Percentiles rank a stretch among this genome's conserved stretches.
phyloP scores from a whole-genome alignment of 371 early-diverging fungal genomes.

The Mortierella sp. region DNA sequence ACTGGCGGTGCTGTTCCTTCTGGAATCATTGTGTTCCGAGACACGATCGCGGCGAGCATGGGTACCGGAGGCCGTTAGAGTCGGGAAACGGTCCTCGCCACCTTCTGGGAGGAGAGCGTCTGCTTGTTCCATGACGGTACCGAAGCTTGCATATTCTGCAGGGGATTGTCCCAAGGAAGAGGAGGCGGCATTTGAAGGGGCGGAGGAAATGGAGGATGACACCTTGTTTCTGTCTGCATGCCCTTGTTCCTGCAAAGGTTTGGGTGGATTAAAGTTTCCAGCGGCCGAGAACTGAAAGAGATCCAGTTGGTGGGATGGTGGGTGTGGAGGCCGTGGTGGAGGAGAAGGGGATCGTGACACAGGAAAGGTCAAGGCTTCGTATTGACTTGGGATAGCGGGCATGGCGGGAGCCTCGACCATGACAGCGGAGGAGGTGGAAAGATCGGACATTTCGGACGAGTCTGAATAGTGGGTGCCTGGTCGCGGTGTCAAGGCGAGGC shows the following conservation, averaged over 20 bases:
- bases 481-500: constrained; percentile 7
- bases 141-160: constrained; percentile 41
- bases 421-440: constrained; percentile 27
- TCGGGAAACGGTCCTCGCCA: too few relatives aligned
- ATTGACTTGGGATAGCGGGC: constrained; percentile 24
- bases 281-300: constrained; percentile 12
- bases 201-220: too few relatives aligned
- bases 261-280: constrained; percentile 19
- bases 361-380: constrained; percentile 11
- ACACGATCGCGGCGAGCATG: too few relatives aligned
- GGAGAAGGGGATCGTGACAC: constrained; percentile 27
- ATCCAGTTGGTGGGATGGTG: constrained; percentile 17
- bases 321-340: constrained; percentile 18
- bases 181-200: too few relatives aligned
- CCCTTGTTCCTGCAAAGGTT: constrained; percentile 1
- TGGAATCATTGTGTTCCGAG: background rate
- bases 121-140: constrained; percentile 50
- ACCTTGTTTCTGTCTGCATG: constrained; percentile 13
- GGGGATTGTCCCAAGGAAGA: constrained; percentile 16
- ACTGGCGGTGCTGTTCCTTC: constrained; percentile 12
- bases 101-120: constrained; percentile 28
- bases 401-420: constrained; percentile 14
- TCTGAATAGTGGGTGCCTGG: constrained; percentile 42
- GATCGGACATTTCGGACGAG: constrained; percentile 39
- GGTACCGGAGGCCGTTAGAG: too few relatives aligned